phyloP scores from a whole-genome alignment of 371 early-diverging fungal species.

The Dinochytrium kinnereticum region DNA sequence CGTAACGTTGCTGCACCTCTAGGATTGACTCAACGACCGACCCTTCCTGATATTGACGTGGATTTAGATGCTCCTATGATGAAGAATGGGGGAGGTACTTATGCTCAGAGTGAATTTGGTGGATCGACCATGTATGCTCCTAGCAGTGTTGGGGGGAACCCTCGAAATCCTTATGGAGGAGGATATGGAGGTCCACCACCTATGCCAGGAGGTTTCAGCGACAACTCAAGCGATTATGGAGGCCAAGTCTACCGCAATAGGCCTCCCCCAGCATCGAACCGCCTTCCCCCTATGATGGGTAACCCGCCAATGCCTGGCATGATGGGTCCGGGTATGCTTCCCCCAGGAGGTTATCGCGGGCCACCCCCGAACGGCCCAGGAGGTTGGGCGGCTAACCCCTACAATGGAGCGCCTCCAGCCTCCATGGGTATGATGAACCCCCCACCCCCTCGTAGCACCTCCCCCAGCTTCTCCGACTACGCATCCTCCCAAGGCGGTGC shows the following conservation, averaged over 20 bases:
- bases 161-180: no score
- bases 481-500: no score
- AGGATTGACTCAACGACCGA: slow-evolving; percentile 39
- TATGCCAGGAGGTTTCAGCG: not conserved
- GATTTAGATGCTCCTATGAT: slow-evolving; percentile 38
- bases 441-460: not conserved
- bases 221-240: not conserved
- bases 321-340: no score
- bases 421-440: not conserved
- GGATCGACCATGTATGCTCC: not conserved
- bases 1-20: slow-evolving; percentile 33
- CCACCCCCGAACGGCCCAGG: no score
- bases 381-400: no score
- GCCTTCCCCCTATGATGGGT: not conserved
- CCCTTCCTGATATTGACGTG: slow-evolving; percentile 45
- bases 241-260: not conserved
- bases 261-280: not conserved
- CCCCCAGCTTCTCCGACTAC: not conserved
- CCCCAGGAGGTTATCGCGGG: no score
- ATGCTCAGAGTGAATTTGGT: slow-evolving; percentile 1
- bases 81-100: not conserved
- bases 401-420: not conserved
- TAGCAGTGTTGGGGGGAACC: not conserved
- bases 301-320: not conserved
- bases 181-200: slow-evolving; percentile 1